A percentile compares a stretch with the other conserved stretches of the same genome.
Conservation (phyloP, 169 alveolate species). For the Besnoitia besnoiti region DNA sequence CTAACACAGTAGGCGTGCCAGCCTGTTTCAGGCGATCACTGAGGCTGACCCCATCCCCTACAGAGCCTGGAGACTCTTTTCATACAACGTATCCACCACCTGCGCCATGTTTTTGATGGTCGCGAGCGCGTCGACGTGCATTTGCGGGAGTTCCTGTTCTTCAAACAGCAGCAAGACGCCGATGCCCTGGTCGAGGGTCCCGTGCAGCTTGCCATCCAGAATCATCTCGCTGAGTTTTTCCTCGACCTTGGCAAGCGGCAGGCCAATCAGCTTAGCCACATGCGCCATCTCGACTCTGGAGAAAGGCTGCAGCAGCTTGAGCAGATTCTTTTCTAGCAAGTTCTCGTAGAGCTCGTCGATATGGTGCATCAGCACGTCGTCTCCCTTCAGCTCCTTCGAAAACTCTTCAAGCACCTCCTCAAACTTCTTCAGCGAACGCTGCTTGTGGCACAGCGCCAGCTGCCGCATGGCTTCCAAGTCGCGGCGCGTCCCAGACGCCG, state of each 20-base stretch:
- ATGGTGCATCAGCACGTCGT: constrained; percentile 80
- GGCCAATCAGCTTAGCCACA: constrained; percentile 84
- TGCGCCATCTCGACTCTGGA: constrained; percentile 84
- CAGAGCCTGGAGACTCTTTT: constrained; percentile 70
- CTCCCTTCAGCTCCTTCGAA: constrained; percentile 62
- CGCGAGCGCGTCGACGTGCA: constrained; percentile 50
- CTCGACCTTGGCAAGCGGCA: constrained; percentile 81
- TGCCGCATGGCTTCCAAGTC: constrained; percentile 55
- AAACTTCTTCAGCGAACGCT: constrained; percentile 50
- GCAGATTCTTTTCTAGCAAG: constrained; percentile 86
- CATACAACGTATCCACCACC: constrained; percentile 73
- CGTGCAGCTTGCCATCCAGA: constrained; percentile 92
- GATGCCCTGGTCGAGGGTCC: constrained; percentile 94
- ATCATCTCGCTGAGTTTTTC: constrained; percentile 89
- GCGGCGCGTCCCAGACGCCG: constrained; percentile 68
- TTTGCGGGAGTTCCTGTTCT: constrained; percentile 40
- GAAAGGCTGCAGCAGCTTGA: constrained; percentile 85
- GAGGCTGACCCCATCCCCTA: no score
- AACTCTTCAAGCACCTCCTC: neutral
- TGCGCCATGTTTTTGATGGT: constrained; percentile 66
- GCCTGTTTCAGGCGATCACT: no score
- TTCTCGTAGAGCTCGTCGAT: constrained; percentile 81
- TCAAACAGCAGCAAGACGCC: constrained; percentile 80
- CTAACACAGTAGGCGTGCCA: no score
- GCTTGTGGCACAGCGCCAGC: constrained; percentile 56